Conservation (phyloP, 2,329 filamentous ascomycete species). For the Fusarium neocosmosporiellum region DNA sequence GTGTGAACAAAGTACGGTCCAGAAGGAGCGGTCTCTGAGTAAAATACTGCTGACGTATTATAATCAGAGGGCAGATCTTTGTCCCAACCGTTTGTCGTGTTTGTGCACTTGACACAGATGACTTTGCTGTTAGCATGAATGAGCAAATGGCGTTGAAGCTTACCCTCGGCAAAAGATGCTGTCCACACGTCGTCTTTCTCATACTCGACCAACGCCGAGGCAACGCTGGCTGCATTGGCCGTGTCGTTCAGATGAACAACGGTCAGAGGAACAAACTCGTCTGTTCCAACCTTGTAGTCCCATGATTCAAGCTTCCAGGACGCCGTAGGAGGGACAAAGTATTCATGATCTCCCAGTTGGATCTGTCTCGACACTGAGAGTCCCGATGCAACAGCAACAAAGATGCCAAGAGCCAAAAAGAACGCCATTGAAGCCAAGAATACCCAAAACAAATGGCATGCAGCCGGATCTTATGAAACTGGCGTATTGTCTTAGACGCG, state of each 20-base stretch:
- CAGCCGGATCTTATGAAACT: not conserved
- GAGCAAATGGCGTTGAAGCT: rapidly evolving
- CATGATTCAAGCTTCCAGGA: conserved; percentile 18
- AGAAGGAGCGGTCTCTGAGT: not conserved
- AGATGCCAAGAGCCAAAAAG: not conserved
- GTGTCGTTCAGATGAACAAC: not conserved
- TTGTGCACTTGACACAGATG: not conserved
- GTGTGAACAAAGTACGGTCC: conserved; percentile 21
- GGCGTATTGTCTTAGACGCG: not conserved
- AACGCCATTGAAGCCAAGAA: conserved; percentile 4
- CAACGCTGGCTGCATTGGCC: not conserved
- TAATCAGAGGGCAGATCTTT: not conserved
- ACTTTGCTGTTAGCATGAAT: not conserved
- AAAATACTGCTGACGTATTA: not conserved
- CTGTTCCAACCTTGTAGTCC: not conserved
- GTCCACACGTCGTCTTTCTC: conserved; percentile 24
- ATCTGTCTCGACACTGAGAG: conserved; percentile 23
- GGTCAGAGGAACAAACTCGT: conserved; percentile 15
- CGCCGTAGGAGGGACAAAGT: conserved; percentile 14
- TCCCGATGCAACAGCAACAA: conserved; percentile 2
- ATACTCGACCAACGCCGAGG: not conserved
- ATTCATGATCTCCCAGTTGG: conserved; percentile 12
- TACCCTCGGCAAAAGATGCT: not conserved
- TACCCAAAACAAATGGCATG: not conserved
- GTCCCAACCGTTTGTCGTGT: not conserved